phyloP scores from a whole-genome alignment of 164 flowering plant genomes.

The Vitis amurensis region DNA sequence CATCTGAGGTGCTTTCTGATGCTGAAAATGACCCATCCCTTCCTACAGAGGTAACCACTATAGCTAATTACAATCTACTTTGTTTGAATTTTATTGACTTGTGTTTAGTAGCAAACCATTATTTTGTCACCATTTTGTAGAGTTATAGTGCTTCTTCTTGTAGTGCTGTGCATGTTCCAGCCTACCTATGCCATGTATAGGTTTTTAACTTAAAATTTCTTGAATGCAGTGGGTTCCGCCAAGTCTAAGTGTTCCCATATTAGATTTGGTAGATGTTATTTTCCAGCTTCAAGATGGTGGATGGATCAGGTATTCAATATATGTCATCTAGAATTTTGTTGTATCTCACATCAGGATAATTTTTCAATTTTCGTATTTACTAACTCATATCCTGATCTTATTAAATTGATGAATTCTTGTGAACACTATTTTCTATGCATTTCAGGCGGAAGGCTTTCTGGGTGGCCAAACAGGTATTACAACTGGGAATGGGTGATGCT shows the following conservation, averaged over 20 bases:
- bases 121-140: neutral
- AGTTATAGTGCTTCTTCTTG: neutral
- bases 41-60: constrained; percentile 68
- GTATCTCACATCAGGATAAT: neutral
- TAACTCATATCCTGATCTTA: neutral
- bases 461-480: constrained; percentile 97
- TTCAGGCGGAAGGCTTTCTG: constrained; percentile 91
- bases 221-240: constrained; percentile 93
- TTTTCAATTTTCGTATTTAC: neutral
- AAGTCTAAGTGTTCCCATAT: constrained; percentile 74
- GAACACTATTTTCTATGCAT: constrained; percentile 10
- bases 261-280: constrained; percentile 91
- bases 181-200: neutral
- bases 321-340: neutral
- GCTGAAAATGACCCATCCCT: constrained; percentile 59
- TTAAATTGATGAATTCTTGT: neutral
- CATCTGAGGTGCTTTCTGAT: constrained; percentile 39
- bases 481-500: constrained; percentile 99
- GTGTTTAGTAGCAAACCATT: too few relatives aligned
- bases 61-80: neutral
- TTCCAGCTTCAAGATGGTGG: constrained; percentile 98
- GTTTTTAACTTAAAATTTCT: constrained; percentile 8
- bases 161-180: neutral
- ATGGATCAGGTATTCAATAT: constrained; percentile 86
- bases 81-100: too few relatives aligned